phyloP scores from a whole-genome alignment of 2,329 filamentous ascomycete genomes.

The Arthrobotrys sinensis region DNA sequence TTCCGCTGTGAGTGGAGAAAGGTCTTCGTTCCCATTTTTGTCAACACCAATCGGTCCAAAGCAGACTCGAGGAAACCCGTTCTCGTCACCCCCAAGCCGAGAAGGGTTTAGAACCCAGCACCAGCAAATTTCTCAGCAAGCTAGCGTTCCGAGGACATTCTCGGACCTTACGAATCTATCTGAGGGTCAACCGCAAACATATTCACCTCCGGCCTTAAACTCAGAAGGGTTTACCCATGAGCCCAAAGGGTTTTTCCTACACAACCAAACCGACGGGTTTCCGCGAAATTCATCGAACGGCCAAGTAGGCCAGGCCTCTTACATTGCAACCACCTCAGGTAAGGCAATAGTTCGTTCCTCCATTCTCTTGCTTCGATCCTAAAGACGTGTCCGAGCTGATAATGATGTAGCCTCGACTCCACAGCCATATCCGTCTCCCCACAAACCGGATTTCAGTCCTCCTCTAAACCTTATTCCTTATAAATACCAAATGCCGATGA shows the following conservation, averaged over 20 bases:
- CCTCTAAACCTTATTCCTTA: conserved; percentile 64
- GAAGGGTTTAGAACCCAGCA: conserved; percentile 60
- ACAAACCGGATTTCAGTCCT: conserved; percentile 63
- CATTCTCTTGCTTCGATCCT: not conserved
- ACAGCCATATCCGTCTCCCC: conserved; percentile 64
- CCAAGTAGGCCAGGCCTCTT: conserved; percentile 63
- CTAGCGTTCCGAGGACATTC: conserved; percentile 62
- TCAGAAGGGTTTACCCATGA: conserved; percentile 64
- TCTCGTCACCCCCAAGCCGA: conserved; percentile 63
- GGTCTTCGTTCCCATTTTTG: conserved; percentile 63
- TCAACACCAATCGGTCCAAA: conserved; percentile 62
- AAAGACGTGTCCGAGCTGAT: conserved; percentile 42
- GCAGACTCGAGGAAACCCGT: conserved; percentile 64
- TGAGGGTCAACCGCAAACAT: conserved; percentile 62
- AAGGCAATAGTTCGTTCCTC: conserved; percentile 34
- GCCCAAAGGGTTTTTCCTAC: conserved; percentile 63
- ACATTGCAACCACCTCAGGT: conserved; percentile 63
- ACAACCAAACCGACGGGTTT: conserved; percentile 63
- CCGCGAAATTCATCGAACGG: conserved; percentile 63
- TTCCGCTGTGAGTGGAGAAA: conserved; percentile 62
- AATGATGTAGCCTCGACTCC: conserved; percentile 58
- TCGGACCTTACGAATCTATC: conserved; percentile 62
- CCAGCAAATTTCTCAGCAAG: conserved; percentile 62
- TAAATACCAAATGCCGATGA: conserved; percentile 65
- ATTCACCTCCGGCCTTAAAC: conserved; percentile 63